Evolutionary conservation across 768 basidiomycete species (phyloP), one percentile per base, ranked within the genome.

Genomic region (Amanita polypyramis): DNA sequence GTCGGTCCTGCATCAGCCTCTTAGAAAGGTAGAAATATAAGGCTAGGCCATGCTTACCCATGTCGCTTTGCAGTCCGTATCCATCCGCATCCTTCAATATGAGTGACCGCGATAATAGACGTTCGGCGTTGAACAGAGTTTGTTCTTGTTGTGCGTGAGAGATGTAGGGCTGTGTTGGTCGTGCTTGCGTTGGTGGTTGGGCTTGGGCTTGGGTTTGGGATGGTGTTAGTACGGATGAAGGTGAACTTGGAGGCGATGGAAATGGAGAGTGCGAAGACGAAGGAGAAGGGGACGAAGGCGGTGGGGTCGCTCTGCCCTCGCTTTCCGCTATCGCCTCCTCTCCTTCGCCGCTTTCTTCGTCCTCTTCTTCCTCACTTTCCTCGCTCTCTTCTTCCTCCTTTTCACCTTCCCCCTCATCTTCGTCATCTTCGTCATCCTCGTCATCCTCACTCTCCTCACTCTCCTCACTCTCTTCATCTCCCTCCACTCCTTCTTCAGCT

Each of bases 91-190:
- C 63, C 6, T 61, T 59, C 1, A 51, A 45, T 0, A 62, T 63
- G 14, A 68, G 60, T 5, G 63, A 62, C 38, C 62, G 61, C 1
- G 67, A 60, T 33, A 68, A 55, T 23, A 64, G 56, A 12, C 66
- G 59, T 38, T 69, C 66, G n/a, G 65, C 62, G 6, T 30, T 50
- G 21, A 62, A 58, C 3, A 67, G 51, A 3, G 53, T 49, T 33
- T 59, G 56, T 47, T 66, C 60, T 25, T 60, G 56, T 15, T 62
- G 58, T 20, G 59, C 55, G 45, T 61, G 49, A 12, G 52, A 53
- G 17, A 29, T 36, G 45, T 30, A 37, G 12, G 39, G 29, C 3
- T 7, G 25, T 27, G 25, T 27, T 27, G 25, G 4, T 27, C 7
- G 25, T 7, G 25, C 25, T 27, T 4, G 25, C 14, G 37, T 3